Base-by-base conservation (phyloP, 73 alveolate species). In the Paramecium sonneborni region DNA sequence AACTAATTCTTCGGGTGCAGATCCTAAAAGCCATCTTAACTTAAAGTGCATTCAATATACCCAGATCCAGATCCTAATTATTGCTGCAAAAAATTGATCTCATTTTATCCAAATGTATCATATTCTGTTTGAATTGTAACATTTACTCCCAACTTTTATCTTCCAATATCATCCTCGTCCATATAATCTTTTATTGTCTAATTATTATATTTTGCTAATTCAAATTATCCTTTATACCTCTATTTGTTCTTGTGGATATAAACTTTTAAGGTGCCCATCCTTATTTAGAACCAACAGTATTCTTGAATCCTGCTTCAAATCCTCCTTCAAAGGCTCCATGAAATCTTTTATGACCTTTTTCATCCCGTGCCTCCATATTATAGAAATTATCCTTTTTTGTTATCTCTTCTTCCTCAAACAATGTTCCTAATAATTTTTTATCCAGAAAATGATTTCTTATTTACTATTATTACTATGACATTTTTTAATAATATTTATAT, bases 301-400 rank as follows among this genome's bases (percentile, higher is more conserved):
- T 93, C 8, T 85, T 85, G 84, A 94, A 95, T 8, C 97, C 96
- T 55, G 97, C 96, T 15, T 92, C 57, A 55, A 95, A 95, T 23
- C 97, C 98, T 5, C 98, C 97, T 57, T 96, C 95, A 76, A 95
- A 94, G 5, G 96, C 97, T 4, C 96, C 96, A 92, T 95, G 98
- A 79, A 94, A 95, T 82, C 93, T 12, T 56, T 85, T 72, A 26
- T 92, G 76, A 5, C 97, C 97, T 30, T 94, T 86, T n/a, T 93
- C 95, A 57, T 92, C 88, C 14, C 52, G 72, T 5, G 93, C 96
- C 32, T 67, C 84, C 58, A 88, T 23, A 15, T 44, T 43, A n/a
- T 6, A 46, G 55, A 79, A 41, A 46, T 79, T 79, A 62, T 79
- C 76, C 76, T 43, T 79, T 79, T 44, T 43, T 18, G 76, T 79